Conservation (phyloP, 352 stramenopile genomes). For the Pythium phragmitis region DNA sequence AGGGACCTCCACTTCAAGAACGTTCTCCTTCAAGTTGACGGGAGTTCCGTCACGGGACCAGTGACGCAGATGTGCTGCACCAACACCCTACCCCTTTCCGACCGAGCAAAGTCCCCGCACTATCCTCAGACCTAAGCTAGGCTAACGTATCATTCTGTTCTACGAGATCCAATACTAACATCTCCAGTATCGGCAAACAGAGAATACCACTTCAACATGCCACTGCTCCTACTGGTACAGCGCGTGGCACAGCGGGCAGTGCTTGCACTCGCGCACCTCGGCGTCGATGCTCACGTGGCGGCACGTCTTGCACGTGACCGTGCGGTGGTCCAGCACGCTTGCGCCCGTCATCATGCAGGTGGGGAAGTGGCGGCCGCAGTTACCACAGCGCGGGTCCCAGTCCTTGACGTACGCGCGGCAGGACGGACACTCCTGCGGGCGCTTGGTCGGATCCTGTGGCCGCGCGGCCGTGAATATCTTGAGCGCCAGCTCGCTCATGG, state of each 20-base stretch:
- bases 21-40: conserved; percentile 1
- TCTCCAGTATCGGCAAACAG: too few species aligned
- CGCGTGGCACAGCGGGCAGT: conserved; percentile 90
- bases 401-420: conserved; percentile 83
- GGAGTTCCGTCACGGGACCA: not conserved
- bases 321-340: conserved; percentile 72
- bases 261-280: conserved; percentile 76
- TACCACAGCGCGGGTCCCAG: conserved; percentile 83
- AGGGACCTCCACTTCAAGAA: not conserved
- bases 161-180: too few species aligned
- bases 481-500: conserved; percentile 70
- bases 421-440: conserved; percentile 77
- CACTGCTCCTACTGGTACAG: not conserved
- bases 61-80: not conserved
- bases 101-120: not conserved
- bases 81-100: not conserved
- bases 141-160: too few species aligned
- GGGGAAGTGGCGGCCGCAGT: conserved; percentile 72
- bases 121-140: not conserved
- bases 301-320: conserved; percentile 83
- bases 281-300: conserved; percentile 85
- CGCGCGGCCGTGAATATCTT: conserved; percentile 85
- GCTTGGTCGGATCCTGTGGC: conserved; percentile 73
- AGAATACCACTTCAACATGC: too few species aligned
- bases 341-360: conserved; percentile 79